Conservation (phyloP, 2,329 filamentous ascomycete species). For the Aspergillus sp. region DNA sequence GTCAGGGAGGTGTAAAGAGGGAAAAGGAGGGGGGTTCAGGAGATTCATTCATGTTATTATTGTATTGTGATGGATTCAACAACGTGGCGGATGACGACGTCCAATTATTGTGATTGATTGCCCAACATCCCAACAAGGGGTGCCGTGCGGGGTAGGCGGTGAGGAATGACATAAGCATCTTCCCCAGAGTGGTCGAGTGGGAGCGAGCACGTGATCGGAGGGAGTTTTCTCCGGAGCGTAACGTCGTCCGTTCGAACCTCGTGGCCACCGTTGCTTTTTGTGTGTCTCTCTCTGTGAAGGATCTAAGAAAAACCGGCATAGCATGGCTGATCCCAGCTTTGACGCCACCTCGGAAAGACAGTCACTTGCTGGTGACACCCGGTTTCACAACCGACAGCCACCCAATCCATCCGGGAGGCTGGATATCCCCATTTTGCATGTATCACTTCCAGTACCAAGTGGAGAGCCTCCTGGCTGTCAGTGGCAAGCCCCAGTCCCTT, state of each 20-base stretch:
- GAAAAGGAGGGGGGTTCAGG: slow-evolving; percentile 4
- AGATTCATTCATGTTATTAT: background rate
- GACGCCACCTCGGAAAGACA: no score
- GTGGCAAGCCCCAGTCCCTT: no score
- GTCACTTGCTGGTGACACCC: no score
- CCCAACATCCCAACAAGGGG: slow-evolving; percentile 7
- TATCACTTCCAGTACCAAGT: no score
- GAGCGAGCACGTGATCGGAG: background rate
- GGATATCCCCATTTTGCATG: no score
- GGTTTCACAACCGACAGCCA: no score
- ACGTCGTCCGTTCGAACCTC: background rate
- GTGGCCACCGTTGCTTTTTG: no score
- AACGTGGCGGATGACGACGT: slow-evolving; percentile 3
- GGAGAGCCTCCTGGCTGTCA: no score
- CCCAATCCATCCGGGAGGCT: no score
- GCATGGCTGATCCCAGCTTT: no score
- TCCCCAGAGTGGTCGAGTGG: background rate
- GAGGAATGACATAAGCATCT: background rate
- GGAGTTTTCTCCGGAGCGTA: background rate
- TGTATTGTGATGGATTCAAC: background rate
- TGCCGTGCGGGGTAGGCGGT: background rate
- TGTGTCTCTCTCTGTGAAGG: no score
- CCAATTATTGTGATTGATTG: background rate
- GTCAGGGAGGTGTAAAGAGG: slow-evolving; percentile 3
- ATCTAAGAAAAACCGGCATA: no score